Base-by-base conservation (phyloP, 306 rosid genomes). In the Geum urbanum region DNA sequence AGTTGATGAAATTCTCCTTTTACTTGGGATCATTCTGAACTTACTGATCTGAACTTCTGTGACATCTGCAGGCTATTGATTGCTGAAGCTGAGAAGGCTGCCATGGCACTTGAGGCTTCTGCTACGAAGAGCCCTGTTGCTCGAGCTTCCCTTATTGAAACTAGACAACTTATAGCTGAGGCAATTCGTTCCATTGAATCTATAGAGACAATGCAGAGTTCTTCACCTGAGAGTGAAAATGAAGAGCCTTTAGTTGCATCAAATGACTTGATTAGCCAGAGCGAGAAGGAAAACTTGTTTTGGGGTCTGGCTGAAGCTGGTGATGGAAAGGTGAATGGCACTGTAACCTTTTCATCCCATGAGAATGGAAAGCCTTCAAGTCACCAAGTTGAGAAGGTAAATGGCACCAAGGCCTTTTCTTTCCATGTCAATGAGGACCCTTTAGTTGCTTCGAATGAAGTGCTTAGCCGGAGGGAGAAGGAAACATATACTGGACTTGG, bases 1-100 rank as follows among this genome's bases (percentile, higher is more conserved):
- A 32, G 37, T 32, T 32, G 0, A 32, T 4, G 37, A 32, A 32
- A 32, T 1, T 32, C 37, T 32, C 3, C 37, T 32, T 32, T 32
- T 32, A 32, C 37, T 32, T 32, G 37, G 37, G 37, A 32, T 32
- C 37, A 32, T 1, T 32, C 3, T 2, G 37, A 32, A 32, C 4
- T 2, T 32, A 32, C 37, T 32, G 37, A 32, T 32, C 37, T 2
- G 3, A 32, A 14, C 9, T 55, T 45, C 11, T 53, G 14, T 78
- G 71, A 48, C 35, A 71, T 68, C 66, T 66, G 72, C 86, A 94
- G 99, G 74, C 77, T 87, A 68, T 73, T 94, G 88, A 94, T 94
- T 83, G 86, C 87, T 49, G 97, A 94, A 87, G 97, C 99, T 67
- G 92, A 94, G 83, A 91, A 86, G 78, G 99, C 99, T 27, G 96